phyloP scores from a whole-genome alignment of 352 stramenopile species.

The Globisporangium uncinulatum region DNA sequence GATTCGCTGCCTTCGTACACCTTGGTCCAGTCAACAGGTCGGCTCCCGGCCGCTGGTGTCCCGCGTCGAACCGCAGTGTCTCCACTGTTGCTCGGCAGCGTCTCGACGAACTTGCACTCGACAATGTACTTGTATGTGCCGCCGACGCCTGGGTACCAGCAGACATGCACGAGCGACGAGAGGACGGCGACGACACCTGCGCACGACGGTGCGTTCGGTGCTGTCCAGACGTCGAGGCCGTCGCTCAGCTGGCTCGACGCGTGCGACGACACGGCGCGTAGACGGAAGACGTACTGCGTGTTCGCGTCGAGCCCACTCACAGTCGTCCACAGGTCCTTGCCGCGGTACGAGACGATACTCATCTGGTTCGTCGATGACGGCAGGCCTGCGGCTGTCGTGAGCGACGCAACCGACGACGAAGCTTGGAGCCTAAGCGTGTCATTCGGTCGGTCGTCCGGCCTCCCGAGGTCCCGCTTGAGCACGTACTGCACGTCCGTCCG shows the following conservation, averaged over 20 bases:
- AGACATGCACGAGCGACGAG: constrained; percentile 46
- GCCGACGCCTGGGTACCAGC: constrained; percentile 76
- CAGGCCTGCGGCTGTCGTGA: neutral
- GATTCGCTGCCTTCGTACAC: constrained; percentile 80
- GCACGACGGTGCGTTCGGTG: constrained; percentile 45
- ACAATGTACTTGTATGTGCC: constrained; percentile 70
- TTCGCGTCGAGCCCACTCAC: constrained; percentile 78
- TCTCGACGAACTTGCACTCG: constrained; percentile 73
- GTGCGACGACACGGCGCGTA: constrained; percentile 73
- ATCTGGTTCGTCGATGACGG: constrained; percentile 27
- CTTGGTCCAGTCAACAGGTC: constrained; percentile 45
- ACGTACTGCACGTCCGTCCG: constrained; percentile 75
- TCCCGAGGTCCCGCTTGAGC: constrained; percentile 60
- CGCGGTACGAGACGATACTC: constrained; percentile 70
- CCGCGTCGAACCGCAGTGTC: neutral
- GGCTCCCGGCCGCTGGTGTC: neutral
- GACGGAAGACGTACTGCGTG: constrained; percentile 76
- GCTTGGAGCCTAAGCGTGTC: neutral
- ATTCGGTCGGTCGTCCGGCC: neutral
- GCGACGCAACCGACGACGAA: neutral
- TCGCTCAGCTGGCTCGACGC: constrained; percentile 73
- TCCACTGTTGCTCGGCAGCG: constrained; percentile 19
- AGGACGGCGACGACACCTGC: constrained; percentile 51
- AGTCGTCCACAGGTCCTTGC: constrained; percentile 30
- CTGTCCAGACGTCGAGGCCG: constrained; percentile 65